Evolutionary conservation across 2,329 filamentous ascomycete species (phyloP).

Genomic region (Xylariales sp.): DNA sequence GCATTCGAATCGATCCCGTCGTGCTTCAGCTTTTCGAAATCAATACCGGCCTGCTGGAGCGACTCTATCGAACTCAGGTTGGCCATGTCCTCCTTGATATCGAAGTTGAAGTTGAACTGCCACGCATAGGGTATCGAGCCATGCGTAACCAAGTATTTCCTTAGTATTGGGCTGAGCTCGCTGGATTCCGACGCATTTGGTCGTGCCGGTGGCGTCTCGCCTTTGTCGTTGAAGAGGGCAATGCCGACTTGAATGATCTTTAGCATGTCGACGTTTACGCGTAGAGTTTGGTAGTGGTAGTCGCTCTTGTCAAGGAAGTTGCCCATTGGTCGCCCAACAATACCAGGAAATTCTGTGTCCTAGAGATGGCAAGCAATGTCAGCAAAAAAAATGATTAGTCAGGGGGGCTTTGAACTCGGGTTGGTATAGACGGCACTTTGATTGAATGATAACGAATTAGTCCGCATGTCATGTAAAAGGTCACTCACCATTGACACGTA

Average conservation of each 20-base stretch:
- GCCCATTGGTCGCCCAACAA: constrained; percentile 92
- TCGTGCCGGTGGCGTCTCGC: constrained; percentile 75
- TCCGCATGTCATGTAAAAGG: not conserved
- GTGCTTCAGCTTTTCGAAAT: constrained; percentile 78
- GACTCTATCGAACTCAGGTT: constrained; percentile 92
- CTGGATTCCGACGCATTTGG: constrained; percentile 40
- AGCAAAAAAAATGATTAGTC: too few relatives aligned
- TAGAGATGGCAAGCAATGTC: too few relatives aligned
- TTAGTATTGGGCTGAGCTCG: constrained; percentile 31
- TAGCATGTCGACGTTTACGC: constrained; percentile 94
- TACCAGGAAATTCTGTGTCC: constrained; percentile 98
- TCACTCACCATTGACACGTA: constrained; percentile 91
- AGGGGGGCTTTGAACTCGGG: too few relatives aligned
- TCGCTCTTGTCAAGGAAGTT: constrained; percentile 92
- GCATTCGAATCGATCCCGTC: constrained; percentile 87
- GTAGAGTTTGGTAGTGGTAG: constrained; percentile 97
- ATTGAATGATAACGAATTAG: too few relatives aligned
- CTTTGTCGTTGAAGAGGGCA: constrained; percentile 86
- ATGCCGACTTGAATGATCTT: constrained; percentile 97
- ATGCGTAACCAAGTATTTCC: constrained; percentile 33
- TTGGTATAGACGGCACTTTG: too few relatives aligned
- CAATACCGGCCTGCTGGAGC: constrained; percentile 85
- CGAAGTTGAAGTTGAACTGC: constrained; percentile 99
- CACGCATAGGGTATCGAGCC: constrained; percentile 78
- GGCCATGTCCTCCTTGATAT: constrained; percentile 94